A percentile compares a stretch with the other conserved stretches of the same genome.
These are phyloP conservation scores for Scedosporium boydii DNA, from an alignment of 2,329 filamentous ascomycete genomes.

Conservation along the genomic window DNA sequence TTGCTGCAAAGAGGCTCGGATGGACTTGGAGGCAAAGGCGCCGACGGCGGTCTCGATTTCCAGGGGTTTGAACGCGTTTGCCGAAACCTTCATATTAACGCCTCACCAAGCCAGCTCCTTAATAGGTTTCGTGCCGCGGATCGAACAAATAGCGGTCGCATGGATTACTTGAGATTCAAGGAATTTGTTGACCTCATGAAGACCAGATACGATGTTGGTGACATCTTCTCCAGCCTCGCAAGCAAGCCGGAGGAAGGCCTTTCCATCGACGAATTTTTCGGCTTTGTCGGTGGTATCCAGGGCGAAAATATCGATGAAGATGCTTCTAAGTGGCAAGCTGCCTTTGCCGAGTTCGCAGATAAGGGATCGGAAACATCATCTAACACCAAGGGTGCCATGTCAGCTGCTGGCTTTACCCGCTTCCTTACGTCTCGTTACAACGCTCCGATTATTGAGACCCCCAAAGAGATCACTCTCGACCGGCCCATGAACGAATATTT, in stretches of 20 bases:
- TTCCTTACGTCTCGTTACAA: constrained; percentile 71
- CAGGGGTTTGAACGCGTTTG: constrained; percentile 74
- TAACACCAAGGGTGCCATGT: constrained; percentile 46
- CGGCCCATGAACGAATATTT: constrained; percentile 93
- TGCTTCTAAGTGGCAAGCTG: constrained; percentile 52
- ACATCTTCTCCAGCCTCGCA: constrained; percentile 58
- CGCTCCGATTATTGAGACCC: constrained; percentile 51
- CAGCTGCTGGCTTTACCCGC: constrained; percentile 65
- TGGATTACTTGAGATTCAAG: constrained; percentile 75
- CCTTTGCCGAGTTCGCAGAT: constrained; percentile 58
- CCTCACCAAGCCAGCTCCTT: constrained; percentile 63
- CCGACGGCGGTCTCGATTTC: constrained; percentile 57
- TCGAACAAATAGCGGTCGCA: constrained; percentile 47
- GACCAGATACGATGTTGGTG: constrained; percentile 69
- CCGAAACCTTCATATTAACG: constrained; percentile 85
- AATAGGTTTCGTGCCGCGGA: constrained; percentile 68
- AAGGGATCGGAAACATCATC: background rate
- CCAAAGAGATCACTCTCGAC: constrained; percentile 57
- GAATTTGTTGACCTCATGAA: constrained; percentile 77
- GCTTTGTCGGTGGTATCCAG: constrained; percentile 66
- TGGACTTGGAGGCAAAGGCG: constrained; percentile 26
- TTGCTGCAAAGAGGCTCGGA: constrained; percentile 50
- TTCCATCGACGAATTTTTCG: constrained; percentile 62
- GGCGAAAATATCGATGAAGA: constrained; percentile 60
- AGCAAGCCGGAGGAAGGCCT: constrained; percentile 54